phyloP scores from a whole-genome alignment of 176 grass and related monocot genomes.

The Oropetium thomaeum region DNA sequence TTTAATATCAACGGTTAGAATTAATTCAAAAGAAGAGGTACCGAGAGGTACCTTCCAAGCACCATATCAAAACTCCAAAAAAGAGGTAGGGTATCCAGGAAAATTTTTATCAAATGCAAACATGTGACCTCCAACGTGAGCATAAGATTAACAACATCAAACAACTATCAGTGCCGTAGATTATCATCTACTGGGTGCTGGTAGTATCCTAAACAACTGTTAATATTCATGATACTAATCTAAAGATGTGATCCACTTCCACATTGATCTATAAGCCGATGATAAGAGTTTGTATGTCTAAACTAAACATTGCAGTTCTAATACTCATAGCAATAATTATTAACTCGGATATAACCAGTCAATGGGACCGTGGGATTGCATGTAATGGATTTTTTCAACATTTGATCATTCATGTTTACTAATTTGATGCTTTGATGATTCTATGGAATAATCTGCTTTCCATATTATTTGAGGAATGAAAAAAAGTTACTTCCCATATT shows the following conservation, averaged over 20 bases:
- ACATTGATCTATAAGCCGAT: not conserved
- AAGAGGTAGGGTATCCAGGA: not conserved
- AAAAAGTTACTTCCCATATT: too few relatives aligned
- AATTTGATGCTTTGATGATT: not conserved
- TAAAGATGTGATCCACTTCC: constrained; percentile 3
- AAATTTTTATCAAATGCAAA: constrained; percentile 2
- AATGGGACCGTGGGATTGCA: not conserved
- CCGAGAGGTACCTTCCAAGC: too few relatives aligned
- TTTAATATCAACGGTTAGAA: too few relatives aligned
- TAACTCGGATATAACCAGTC: not conserved
- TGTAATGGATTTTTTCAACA: constrained; percentile 9
- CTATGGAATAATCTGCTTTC: not conserved
- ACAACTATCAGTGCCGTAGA: too few relatives aligned
- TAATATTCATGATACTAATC: not conserved
- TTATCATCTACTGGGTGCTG: not conserved
- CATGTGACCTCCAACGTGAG: not conserved
- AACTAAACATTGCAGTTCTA: not conserved
- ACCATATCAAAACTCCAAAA: too few relatives aligned
- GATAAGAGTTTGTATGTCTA: constrained; percentile 10
- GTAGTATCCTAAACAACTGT: not conserved
- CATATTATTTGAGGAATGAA: too few relatives aligned
- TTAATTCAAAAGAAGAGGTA: too few relatives aligned
- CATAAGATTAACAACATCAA: not conserved
- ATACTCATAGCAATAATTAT: not conserved
- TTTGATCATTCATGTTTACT: not conserved